A percentile compares a stretch with the other conserved stretches of the same genome.
Evolutionary conservation across 305 asterid species (phyloP).

Genomic region (Rubia peregrina): DNA sequence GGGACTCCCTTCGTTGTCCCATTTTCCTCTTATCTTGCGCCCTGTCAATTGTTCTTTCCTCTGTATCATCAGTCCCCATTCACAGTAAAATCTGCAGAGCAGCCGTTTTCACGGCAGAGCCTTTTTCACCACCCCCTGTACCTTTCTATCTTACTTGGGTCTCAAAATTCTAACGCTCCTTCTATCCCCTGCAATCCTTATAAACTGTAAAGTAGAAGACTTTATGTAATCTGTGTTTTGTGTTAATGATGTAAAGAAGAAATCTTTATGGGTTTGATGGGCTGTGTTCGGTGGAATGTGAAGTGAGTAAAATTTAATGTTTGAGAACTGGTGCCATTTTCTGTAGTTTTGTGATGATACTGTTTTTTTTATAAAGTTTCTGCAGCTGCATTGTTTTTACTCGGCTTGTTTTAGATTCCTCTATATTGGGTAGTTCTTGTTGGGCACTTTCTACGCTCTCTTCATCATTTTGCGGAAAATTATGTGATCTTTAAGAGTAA

Average conservation of each 20-base stretch:
- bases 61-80: conserved; percentile 14
- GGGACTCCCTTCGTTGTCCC: conserved; percentile 22
- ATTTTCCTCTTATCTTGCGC: conserved; percentile 9
- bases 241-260: neutral
- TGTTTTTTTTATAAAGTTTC: conserved; percentile 32
- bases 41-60: neutral
- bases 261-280: neutral
- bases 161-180: conserved; percentile 5
- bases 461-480: conserved; percentile 4
- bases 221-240: neutral
- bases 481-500: conserved; percentile 21
- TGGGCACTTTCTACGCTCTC: conserved; percentile 4
- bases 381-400: conserved; percentile 17
- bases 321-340: conserved; percentile 8
- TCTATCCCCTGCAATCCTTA: neutral
- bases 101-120: conserved; percentile 63
- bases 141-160: conserved; percentile 23
- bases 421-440: conserved; percentile 6
- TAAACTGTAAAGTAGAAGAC: neutral
- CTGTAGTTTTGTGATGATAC: conserved; percentile 22
- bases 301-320: conserved; percentile 7
- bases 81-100: conserved; percentile 36
- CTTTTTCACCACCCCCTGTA: conserved; percentile 23
- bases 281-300: neutral
- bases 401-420: conserved; percentile 15